Conservation (phyloP, 495 filamentous ascomycete genomes). For the Penicillium desertorum region DNA sequence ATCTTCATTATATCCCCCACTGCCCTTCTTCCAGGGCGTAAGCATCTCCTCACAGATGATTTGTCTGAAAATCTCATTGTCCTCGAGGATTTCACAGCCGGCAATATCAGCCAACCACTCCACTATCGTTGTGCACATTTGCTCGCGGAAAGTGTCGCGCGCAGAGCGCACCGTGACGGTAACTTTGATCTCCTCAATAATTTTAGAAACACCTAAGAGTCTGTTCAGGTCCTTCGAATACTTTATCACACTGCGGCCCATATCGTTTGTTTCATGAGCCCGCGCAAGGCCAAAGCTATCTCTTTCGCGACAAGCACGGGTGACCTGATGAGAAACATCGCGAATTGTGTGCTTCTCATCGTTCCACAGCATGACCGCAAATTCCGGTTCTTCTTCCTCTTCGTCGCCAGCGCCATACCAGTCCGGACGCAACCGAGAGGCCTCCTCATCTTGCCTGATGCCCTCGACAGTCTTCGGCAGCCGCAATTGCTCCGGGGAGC, state of each 20-base stretch:
- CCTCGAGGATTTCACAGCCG: conserved; percentile 79
- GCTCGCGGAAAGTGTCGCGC: conserved; percentile 91
- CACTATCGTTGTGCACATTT: conserved; percentile 97
- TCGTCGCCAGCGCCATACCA: conserved; percentile 68
- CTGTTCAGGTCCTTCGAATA: conserved; percentile 68
- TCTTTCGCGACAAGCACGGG: conserved; percentile 77
- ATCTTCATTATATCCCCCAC: conserved; percentile 75
- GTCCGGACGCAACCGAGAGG: conserved; percentile 68
- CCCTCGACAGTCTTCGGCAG: conserved; percentile 76
- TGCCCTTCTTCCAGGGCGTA: conserved; percentile 80
- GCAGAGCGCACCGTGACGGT: conserved; percentile 93
- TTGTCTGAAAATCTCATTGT: conserved; percentile 75
- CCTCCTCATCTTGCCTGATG: conserved; percentile 77
- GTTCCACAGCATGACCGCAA: conserved; percentile 90
- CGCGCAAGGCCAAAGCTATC: conserved; percentile 65
- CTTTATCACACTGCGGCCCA: conserved; percentile 80
- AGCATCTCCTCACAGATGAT: conserved; percentile 89
- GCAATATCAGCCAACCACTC: conserved; percentile 95
- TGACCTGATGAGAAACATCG: conserved; percentile 88
- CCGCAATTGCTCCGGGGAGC: conserved; percentile 91
- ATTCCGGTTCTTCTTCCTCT: conserved; percentile 63
- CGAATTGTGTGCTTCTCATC: conserved; percentile 96
- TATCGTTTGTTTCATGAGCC: conserved; percentile 82
- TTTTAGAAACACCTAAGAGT: conserved; percentile 70
- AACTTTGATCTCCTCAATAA: conserved; percentile 93